A percentile compares a stretch with the other conserved stretches of the same genome.
Conservation (phyloP, 805 yeast genomes). For the Lipomyces japonicus region DNA sequence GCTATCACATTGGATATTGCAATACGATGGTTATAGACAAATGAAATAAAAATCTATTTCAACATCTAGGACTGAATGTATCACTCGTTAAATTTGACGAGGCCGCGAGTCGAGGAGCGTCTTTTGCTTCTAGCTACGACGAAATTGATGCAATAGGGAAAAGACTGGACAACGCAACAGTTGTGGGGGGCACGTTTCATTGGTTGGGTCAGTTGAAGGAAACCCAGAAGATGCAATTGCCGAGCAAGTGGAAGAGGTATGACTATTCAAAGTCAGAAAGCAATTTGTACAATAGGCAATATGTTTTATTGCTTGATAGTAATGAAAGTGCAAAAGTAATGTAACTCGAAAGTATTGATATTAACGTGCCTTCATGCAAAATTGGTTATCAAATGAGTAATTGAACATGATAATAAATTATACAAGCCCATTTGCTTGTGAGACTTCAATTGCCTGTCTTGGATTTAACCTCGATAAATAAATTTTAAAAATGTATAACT, state of each 20-base stretch:
- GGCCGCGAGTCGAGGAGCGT: slow-evolving; percentile 1
- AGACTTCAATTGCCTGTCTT: too few species aligned
- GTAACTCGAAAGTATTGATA: too few species aligned
- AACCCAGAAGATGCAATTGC: slow-evolving; percentile 7
- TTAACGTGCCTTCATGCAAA: too few species aligned
- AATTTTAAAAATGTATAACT: too few species aligned
- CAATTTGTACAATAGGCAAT: slow-evolving; percentile 1
- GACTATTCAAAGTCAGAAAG: slow-evolving; percentile 3
- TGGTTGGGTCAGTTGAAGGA: slow-evolving; percentile 3
- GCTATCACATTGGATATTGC: background rate
- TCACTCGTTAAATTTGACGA: slow-evolving; percentile 1
- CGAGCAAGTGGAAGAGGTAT: slow-evolving; percentile 11
- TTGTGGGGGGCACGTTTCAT: slow-evolving; percentile 1
- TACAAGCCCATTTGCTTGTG: too few species aligned
- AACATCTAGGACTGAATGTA: slow-evolving; percentile 1
- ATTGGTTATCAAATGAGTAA: too few species aligned
- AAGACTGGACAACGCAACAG: background rate
- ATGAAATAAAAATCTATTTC: slow-evolving; percentile 4
- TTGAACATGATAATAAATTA: too few species aligned
- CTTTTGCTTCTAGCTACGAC: slow-evolving; percentile 3
- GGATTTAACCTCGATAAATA: too few species aligned
- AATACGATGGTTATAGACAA: slow-evolving; percentile 1
- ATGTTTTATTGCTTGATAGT: slow-evolving; percentile 2
- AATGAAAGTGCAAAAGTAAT: too few species aligned
- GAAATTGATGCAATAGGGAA: slow-evolving; percentile 6